Evolutionary conservation across 495 filamentous ascomycete species (phyloP).

Genomic region (Pyrenula aspistea): DNA sequence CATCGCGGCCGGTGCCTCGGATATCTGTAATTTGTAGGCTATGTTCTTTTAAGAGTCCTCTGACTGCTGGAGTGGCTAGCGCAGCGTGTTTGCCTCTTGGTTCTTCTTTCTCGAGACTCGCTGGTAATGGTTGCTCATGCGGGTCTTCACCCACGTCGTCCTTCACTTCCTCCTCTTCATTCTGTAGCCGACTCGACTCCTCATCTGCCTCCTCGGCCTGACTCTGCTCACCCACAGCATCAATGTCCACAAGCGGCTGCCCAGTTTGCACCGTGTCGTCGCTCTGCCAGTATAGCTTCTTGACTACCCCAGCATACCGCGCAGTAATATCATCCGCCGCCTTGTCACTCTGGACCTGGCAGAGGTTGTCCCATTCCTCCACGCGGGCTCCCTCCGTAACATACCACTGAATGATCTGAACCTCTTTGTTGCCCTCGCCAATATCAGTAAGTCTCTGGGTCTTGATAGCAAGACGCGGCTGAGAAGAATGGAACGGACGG

Average conservation of each 20-base stretch:
- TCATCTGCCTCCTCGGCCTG: neutral
- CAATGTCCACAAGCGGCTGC: conserved; percentile 70
- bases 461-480: conserved; percentile 46
- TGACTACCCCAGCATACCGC: conserved; percentile 87
- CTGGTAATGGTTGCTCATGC: neutral
- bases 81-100: conserved; percentile 40
- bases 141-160: conserved; percentile 28
- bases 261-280: conserved; percentile 95
- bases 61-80: conserved; percentile 85
- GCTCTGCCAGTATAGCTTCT: conserved; percentile 88
- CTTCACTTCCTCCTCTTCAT: conserved; percentile 24
- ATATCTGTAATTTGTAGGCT: conserved; percentile 66
- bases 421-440: conserved; percentile 95
- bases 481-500: neutral
- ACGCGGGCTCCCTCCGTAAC: conserved; percentile 91
- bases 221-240: conserved; percentile 13
- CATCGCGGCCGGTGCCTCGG: conserved; percentile 79
- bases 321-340: conserved; percentile 98
- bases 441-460: conserved; percentile 92
- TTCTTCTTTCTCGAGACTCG: neutral
- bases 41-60: conserved; percentile 70
- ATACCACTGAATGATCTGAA: conserved; percentile 99
- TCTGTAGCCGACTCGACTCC: conserved; percentile 3
- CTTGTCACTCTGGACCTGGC: conserved; percentile 97
- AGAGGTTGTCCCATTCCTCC: conserved; percentile 95